Evolutionary conservation across 768 basidiomycete genomes (phyloP).

Genomic region (Termitomyces sp.): DNA sequence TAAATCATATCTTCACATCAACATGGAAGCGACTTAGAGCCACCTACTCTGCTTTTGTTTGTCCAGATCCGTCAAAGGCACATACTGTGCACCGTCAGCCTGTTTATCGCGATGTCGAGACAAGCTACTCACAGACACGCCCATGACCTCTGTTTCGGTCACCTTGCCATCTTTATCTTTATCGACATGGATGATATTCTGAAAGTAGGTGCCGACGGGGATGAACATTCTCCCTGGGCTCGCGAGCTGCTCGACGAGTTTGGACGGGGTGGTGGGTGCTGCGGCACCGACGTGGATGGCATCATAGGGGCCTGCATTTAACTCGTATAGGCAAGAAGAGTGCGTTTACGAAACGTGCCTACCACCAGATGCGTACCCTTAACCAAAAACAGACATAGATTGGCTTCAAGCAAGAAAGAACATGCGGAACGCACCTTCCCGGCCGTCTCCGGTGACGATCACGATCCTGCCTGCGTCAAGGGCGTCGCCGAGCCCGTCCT

Average conservation of each 20-base stretch:
- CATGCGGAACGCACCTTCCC: slow-evolving; percentile 42
- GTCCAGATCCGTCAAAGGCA: slow-evolving; percentile 63
- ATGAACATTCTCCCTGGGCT: slow-evolving; percentile 85
- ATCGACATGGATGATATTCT: slow-evolving; percentile 72
- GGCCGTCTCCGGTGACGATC: slow-evolving; percentile 74
- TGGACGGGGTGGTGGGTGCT: slow-evolving; percentile 63
- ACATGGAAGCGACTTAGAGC: background rate
- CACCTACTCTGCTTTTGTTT: slow-evolving; percentile 22
- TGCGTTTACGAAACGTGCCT: background rate
- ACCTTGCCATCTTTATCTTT: slow-evolving; percentile 70
- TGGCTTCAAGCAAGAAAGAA: background rate
- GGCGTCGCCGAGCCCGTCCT: slow-evolving; percentile 55
- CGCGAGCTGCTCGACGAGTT: slow-evolving; percentile 75
- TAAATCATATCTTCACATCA: background rate
- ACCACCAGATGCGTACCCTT: slow-evolving; percentile 33
- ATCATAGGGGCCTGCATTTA: slow-evolving; percentile 55
- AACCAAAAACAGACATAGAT: background rate
- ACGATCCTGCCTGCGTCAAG: slow-evolving; percentile 52
- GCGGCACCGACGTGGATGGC: slow-evolving; percentile 96
- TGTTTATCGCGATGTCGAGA: background rate
- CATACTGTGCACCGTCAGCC: slow-evolving; percentile 38
- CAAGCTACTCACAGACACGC: slow-evolving; percentile 59
- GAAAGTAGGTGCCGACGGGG: slow-evolving; percentile 64
- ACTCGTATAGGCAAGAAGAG: background rate
- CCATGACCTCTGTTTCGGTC: slow-evolving; percentile 63